Evolutionary conservation across 306 rosid genomes (phyloP).

Genomic region (Glycine latifolia): DNA sequence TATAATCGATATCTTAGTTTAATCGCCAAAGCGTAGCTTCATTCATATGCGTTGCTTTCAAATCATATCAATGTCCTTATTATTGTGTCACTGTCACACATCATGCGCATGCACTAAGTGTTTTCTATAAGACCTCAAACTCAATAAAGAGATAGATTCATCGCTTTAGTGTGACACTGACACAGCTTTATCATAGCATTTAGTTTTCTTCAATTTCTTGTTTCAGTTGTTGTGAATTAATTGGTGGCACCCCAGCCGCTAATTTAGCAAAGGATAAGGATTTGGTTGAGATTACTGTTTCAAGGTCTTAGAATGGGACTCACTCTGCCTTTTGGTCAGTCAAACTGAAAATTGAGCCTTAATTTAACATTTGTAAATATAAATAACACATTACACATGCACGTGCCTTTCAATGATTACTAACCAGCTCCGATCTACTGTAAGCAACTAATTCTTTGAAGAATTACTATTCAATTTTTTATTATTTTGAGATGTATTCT

Average conservation of each 20-base stretch:
- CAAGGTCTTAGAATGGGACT: constrained; percentile 37
- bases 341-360: constrained; percentile 31
- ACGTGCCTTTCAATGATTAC: constrained; percentile 11
- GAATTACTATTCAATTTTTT: neutral
- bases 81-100: constrained; percentile 33
- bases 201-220: no score
- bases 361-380: neutral
- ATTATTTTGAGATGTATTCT: neutral
- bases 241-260: constrained; percentile 47
- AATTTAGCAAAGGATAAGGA: constrained; percentile 49
- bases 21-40: constrained; percentile 12
- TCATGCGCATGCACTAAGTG: constrained; percentile 43
- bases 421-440: neutral
- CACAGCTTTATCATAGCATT: no score
- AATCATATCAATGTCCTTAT: constrained; percentile 25
- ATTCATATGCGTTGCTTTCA: constrained; percentile 43
- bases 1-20: neutral
- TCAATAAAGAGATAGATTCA: neutral
- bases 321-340: constrained; percentile 24
- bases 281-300: constrained; percentile 53
- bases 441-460: constrained; percentile 13
- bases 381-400: neutral
- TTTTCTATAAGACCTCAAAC: neutral
- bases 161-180: no score
- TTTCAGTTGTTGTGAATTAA: no score